A percentile compares a stretch with the other conserved stretches of the same genome.
phyloP scores from a whole-genome alignment of 192 early-diverging fungal genomes.

The Podila epicladia region DNA sequence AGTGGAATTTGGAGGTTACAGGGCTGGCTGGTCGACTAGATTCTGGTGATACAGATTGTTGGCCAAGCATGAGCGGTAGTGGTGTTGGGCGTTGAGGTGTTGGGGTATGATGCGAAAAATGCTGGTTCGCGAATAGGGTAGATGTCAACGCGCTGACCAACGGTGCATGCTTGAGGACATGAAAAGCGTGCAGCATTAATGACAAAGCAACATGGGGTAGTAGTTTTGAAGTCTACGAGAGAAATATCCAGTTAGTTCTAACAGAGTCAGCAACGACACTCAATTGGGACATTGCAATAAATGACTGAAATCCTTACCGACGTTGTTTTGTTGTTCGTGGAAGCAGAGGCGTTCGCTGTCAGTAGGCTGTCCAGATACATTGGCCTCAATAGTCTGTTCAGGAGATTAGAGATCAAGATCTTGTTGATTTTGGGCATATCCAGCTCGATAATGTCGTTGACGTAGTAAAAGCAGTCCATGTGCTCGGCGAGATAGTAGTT shows the following conservation, averaged over 20 bases:
- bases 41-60: slow-evolving; percentile 25
- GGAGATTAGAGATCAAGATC: slow-evolving; percentile 41
- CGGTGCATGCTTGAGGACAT: slow-evolving; percentile 49
- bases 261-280: neutral
- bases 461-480: slow-evolving; percentile 69
- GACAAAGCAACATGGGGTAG: slow-evolving; percentile 44
- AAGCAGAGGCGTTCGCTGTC: neutral
- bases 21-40: slow-evolving; percentile 46
- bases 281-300: too few relatives aligned
- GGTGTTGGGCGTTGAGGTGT: slow-evolving; percentile 13
- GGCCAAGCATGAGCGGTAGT: slow-evolving; percentile 16
- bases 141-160: slow-evolving; percentile 44
- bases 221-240: slow-evolving; percentile 21
- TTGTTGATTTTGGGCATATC: slow-evolving; percentile 65
- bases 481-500: slow-evolving; percentile 70
- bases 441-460: slow-evolving; percentile 69
- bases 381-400: slow-evolving; percentile 49
- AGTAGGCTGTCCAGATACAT: slow-evolving; percentile 52
- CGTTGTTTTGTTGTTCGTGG: neutral
- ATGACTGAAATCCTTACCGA: neutral
- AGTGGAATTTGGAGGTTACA: slow-evolving; percentile 48
- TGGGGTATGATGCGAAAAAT: slow-evolving; percentile 6
- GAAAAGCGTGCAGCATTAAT: slow-evolving; percentile 51
- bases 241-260: neutral
- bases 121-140: slow-evolving; percentile 49